Percentiles rank a stretch among this genome's conserved stretches.
Conservation (phyloP, 1,284 basidiomycete species). For the Leccinum pachyderme region DNA sequence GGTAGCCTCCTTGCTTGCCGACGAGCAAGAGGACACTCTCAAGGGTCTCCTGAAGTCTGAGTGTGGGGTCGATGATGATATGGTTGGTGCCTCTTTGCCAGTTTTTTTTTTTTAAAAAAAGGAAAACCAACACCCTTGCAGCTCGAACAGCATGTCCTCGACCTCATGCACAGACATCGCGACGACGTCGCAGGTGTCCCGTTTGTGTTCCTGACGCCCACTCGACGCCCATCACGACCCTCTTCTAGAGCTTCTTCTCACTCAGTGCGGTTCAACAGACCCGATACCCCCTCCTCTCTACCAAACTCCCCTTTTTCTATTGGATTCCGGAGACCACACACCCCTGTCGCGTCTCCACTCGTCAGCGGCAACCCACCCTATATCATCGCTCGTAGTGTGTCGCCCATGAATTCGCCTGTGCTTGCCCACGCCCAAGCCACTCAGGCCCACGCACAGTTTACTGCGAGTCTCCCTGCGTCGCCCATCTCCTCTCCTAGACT, state of each 20-base stretch:
- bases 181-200: conserved; percentile 82
- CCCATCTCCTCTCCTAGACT: conserved; percentile 59
- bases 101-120: conserved; percentile 4
- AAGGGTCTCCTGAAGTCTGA: conserved; percentile 71
- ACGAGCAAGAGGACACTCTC: conserved; percentile 84
- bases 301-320: conserved; percentile 67
- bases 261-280: conserved; percentile 62
- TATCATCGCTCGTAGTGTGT: conserved; percentile 58
- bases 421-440: conserved; percentile 53
- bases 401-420: conserved; percentile 68
- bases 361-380: conserved; percentile 55
- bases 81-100: conserved; percentile 44
- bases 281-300: conserved; percentile 71
- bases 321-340: conserved; percentile 74
- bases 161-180: conserved; percentile 83
- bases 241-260: conserved; percentile 77
- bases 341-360: conserved; percentile 70
- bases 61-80: conserved; percentile 73
- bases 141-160: conserved; percentile 76
- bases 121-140: conserved; percentile 30
- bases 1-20: conserved; percentile 69
- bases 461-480: conserved; percentile 67
- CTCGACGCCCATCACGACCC: conserved; percentile 75
- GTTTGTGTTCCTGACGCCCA: conserved; percentile 76
- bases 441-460: conserved; percentile 54